These are phyloP conservation scores for Aurinia saxatilis DNA, from an alignment of 345 rosid species.

Conservation along the genomic window DNA sequence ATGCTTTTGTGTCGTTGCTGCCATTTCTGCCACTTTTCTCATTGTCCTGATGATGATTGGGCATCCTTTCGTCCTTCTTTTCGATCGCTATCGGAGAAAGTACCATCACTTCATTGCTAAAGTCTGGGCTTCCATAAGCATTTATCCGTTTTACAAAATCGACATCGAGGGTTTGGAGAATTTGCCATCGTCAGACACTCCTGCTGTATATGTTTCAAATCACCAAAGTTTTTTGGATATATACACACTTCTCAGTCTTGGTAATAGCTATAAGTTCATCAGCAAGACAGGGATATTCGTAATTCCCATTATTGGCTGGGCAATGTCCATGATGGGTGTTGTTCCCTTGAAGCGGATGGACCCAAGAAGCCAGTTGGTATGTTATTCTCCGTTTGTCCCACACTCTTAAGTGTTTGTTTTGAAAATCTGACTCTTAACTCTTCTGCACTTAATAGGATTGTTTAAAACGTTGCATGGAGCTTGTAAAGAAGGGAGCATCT, in stretches of 20 bases:
- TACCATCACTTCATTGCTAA: slow-evolving; percentile 65
- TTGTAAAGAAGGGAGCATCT: slow-evolving; percentile 71
- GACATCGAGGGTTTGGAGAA: slow-evolving; percentile 72
- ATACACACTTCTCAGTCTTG: slow-evolving; percentile 75
- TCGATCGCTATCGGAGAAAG: slow-evolving; percentile 66
- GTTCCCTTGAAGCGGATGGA: slow-evolving; percentile 92
- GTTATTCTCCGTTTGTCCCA: slow-evolving; percentile 3
- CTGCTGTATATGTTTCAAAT: slow-evolving; percentile 87
- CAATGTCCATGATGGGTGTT: slow-evolving; percentile 77
- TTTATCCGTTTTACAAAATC: slow-evolving; percentile 51
- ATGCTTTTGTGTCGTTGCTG: slow-evolving; percentile 61
- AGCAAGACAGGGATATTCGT: slow-evolving; percentile 82
- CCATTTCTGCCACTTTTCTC: slow-evolving; percentile 49
- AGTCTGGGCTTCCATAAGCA: slow-evolving; percentile 58
- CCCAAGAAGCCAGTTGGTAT: slow-evolving; percentile 84
- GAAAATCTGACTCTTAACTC: not conserved
- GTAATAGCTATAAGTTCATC: slow-evolving; percentile 79
- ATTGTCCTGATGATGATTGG: slow-evolving; percentile 55
- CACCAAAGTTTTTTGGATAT: slow-evolving; percentile 95
- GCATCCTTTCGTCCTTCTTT: slow-evolving; percentile 73
- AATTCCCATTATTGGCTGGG: slow-evolving; percentile 85
- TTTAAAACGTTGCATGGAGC: slow-evolving; percentile 75
- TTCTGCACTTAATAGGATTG: slow-evolving; percentile 50
- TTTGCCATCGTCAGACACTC: slow-evolving; percentile 62
- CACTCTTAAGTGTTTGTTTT: not conserved